Evolutionary conservation across 306 rosid species (phyloP), one percentile per base, ranked within the genome.

Genomic region (Castanea crenata): DNA sequence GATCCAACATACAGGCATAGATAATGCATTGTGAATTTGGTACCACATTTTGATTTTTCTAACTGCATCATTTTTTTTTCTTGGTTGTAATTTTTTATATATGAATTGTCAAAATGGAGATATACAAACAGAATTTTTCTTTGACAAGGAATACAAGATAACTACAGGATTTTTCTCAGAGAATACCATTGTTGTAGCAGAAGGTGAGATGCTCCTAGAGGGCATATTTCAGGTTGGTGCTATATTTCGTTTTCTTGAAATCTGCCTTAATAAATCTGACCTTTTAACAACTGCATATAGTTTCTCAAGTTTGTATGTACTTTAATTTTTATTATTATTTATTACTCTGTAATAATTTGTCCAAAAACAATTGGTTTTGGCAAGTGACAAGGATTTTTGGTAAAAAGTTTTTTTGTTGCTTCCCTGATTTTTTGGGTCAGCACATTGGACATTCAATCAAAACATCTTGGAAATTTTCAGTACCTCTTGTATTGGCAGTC

Each of bases 111-210:
- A 76, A 62, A 74, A 70, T 56, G 25, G 61, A 72, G n/a, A 4
- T 71, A 6, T 78, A 13, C 6, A 20, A 19, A 76, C 76, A 46
- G 80, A 23, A 31, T 78, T 88, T 64, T 92, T 90, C 94, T 56
- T 95, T 95, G 86, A 95, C 97, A 78, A 80, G 76, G 79, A 70
- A 76, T 87, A 95, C 98, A 93, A 91, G 92, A 91, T 95, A 88
- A 95, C 99, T 14, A 87, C 99, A 77, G 99, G 99, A 31, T 89
- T 95, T 81, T 91, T 95, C 81, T 75, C 90, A 54, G 99, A 95
- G 96, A 95, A 95, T 88, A 92, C 97, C 70, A 85, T 95, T 74
- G 93, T 91, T 79, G 98, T 95, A 38, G 99, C 92, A 10, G 99
- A 95, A 83, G 99, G 98, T 41, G 97, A 91, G 87, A 95, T 95